phyloP scores from a whole-genome alignment of 2,329 filamentous ascomycete genomes.

The Nemania serpens region DNA sequence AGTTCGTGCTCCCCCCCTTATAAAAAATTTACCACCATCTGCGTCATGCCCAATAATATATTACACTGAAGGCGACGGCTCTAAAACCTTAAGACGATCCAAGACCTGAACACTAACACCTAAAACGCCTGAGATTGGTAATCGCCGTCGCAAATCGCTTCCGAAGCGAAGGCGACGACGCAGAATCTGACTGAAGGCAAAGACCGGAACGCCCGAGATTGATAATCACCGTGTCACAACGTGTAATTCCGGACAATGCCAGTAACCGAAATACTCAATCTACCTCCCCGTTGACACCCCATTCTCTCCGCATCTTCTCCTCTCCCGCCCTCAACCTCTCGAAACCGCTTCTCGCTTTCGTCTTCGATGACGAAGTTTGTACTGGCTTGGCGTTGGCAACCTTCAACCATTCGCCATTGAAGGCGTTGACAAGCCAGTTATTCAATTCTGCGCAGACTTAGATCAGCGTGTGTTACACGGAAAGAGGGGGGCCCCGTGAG shows the following conservation, averaged over 20 bases:
- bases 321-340: slow-evolving; percentile 31
- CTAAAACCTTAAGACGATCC: too few relatives aligned
- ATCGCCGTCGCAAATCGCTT: background rate
- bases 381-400: slow-evolving; percentile 54
- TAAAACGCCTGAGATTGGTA: too few relatives aligned
- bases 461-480: slow-evolving; percentile 40
- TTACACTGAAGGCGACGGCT: background rate
- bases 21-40: background rate
- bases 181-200: background rate
- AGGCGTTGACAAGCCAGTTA: slow-evolving; percentile 95
- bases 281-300: slow-evolving; percentile 2
- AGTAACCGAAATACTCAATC: background rate
- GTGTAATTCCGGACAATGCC: background rate
- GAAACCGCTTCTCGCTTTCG: slow-evolving; percentile 31
- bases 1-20: background rate
- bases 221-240: background rate
- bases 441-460: slow-evolving; percentile 69
- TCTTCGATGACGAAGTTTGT: slow-evolving; percentile 42
- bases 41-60: background rate
- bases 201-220: slow-evolving; percentile 17
- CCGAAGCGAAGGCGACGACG: background rate
- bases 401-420: slow-evolving; percentile 92
- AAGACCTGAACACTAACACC: too few relatives aligned
- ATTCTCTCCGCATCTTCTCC: slow-evolving; percentile 29
- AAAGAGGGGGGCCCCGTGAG: background rate